These are phyloP conservation scores for Chlamydomonas reinhardtii DNA, from an alignment of 163 green algal species.

Conservation along the genomic window DNA sequence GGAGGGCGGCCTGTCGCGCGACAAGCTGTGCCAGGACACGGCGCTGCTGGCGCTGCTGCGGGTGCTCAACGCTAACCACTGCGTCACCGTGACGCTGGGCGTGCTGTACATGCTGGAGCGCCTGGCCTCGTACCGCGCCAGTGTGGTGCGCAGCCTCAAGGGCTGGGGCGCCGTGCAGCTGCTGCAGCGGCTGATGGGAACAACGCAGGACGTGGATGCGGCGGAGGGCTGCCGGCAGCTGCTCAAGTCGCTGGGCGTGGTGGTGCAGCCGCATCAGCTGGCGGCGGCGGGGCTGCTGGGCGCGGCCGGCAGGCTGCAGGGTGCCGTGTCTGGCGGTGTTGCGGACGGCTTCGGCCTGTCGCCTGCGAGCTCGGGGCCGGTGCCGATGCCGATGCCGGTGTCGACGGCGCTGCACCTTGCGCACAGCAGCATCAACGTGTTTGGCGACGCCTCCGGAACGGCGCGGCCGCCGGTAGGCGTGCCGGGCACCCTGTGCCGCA, in stretches of 20 bases:
- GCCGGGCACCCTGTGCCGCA: slow-evolving; percentile 2
- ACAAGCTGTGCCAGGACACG: slow-evolving; percentile 50
- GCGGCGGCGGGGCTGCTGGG: too few relatives aligned
- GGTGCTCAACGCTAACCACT: slow-evolving; percentile 42
- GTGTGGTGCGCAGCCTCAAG: slow-evolving; percentile 35
- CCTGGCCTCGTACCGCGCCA: slow-evolving; percentile 20
- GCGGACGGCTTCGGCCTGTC: too few relatives aligned
- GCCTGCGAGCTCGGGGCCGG: too few relatives aligned
- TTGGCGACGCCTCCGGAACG: too few relatives aligned
- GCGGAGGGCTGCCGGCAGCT: slow-evolving; percentile 27
- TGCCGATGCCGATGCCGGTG: background rate
- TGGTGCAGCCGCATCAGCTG: background rate
- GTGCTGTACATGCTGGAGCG: slow-evolving; percentile 48
- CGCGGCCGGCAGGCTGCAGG: background rate
- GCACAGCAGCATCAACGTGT: background rate
- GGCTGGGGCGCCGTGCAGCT: slow-evolving; percentile 39
- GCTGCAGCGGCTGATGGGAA: slow-evolving; percentile 32
- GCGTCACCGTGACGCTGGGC: slow-evolving; percentile 25
- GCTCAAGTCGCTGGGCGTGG: slow-evolving; percentile 17
- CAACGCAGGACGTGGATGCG: slow-evolving; percentile 26
- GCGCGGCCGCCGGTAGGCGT: too few relatives aligned
- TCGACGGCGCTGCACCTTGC: background rate
- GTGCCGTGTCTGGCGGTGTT: too few relatives aligned
- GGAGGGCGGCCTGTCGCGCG: slow-evolving; percentile 36
- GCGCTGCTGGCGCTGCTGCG: slow-evolving; percentile 46